Evolutionary conservation across 2,329 filamentous ascomycete species (phyloP), one percentile per base, ranked within the genome.

Genomic region (Sporothrix phasma): DNA sequence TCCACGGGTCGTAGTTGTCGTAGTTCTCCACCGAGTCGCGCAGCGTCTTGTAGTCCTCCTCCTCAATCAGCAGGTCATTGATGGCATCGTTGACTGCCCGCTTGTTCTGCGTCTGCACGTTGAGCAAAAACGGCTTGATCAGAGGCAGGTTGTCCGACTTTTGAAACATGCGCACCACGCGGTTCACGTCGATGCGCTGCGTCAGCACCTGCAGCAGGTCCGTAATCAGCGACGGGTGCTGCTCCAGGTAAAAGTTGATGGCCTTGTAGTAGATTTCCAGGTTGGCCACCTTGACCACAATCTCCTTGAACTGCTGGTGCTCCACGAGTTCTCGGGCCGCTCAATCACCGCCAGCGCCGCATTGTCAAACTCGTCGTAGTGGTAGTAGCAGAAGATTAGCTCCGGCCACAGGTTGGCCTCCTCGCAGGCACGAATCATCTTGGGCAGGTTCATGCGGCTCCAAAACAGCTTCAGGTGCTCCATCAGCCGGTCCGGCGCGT

Each of bases 271-370:
- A 99, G 72, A 99, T 99, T 78, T 99, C 95, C 72, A 99, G 79
- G 78, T 99, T 99, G 72, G 92, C 90, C 69, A 97, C 93, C 84
- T 99, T 99, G 78, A 96, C 87, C 64, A 96, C 83, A 61, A 96
- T 97, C 74, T 99, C 95, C 83, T 99, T 99, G 87, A 99, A 99
- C 58, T 95, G 94, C 75, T 97, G 92, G 78, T 99, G 94, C 76
- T 99, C 95, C 94, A 99, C 1, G 94, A 92, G 80, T 97, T 95
- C 69, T 95, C 88, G 13, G 94, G 90, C 70, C 92, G 90, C 80
- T 99, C 94, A 85, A 99, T 99, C 80, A 99, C 96, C 19, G 94
- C 91, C 63, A 99, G 83, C 56, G 92, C 92, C 51, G 94, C 94
- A 73, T 99, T 97, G 77, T 99, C 95, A 76, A 89, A 97, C 74